Evolutionary conservation across 108 stramenopile genomes (phyloP).

Genomic region (Cyclotella distinguenda): DNA sequence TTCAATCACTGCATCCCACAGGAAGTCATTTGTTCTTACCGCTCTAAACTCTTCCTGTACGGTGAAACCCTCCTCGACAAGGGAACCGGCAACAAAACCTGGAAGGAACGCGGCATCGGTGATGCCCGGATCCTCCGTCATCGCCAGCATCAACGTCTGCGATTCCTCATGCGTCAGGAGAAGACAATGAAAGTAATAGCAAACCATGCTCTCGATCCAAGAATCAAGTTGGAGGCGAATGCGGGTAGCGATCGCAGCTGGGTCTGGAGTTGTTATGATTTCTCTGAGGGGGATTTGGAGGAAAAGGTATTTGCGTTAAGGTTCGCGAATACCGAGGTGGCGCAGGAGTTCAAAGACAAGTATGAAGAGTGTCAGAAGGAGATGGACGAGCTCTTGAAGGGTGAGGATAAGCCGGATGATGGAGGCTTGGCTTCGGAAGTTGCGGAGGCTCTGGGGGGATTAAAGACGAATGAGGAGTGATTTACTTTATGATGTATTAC

Average conservation of each 20-base stretch:
- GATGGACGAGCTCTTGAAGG: conserved; percentile 84
- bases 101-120: conserved; percentile 98
- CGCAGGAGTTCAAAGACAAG: conserved; percentile 89
- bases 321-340: conserved; percentile 92
- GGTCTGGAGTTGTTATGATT: conserved; percentile 99
- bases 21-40: conserved; percentile 66
- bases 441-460: conserved; percentile 76
- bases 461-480: conserved; percentile 72
- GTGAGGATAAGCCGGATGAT: conserved; percentile 81
- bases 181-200: conserved; percentile 99
- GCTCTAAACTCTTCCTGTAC: conserved; percentile 95
- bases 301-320: conserved; percentile 96
- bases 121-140: conserved; percentile 96
- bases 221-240: conserved; percentile 95
- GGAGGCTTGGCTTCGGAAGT: conserved; percentile 80
- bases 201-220: conserved; percentile 96
- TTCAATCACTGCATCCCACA: not conserved
- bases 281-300: conserved; percentile 87
- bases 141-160: conserved; percentile 82
- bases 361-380: conserved; percentile 84
- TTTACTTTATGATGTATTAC: not conserved
- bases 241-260: conserved; percentile 93
- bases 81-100: conserved; percentile 96
- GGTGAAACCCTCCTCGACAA: conserved; percentile 97
- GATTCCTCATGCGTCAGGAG: conserved; percentile 98